A percentile compares a stretch with the other conserved stretches of the same genome.
phyloP scores from a whole-genome alignment of 257 asterid genomes.

The Plantago major region DNA sequence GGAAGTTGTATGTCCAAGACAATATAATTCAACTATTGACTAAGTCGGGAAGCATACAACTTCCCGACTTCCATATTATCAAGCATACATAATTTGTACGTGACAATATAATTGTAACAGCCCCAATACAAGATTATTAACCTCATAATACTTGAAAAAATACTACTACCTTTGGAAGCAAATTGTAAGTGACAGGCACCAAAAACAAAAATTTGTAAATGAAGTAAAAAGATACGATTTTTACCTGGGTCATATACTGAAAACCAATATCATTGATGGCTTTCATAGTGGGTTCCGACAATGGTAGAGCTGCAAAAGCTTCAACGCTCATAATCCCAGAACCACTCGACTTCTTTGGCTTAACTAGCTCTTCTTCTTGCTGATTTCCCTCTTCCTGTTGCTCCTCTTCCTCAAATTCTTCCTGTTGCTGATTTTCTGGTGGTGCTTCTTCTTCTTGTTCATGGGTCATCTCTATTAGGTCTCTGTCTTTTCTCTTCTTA shows the following conservation, averaged over 20 bases:
- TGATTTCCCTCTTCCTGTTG: slow-evolving; percentile 18
- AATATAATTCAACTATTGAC: too few species aligned
- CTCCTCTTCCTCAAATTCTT: too few species aligned
- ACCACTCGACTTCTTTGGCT: slow-evolving; percentile 35
- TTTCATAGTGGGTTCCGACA: slow-evolving; percentile 67
- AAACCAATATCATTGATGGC: slow-evolving; percentile 73
- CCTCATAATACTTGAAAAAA: too few species aligned
- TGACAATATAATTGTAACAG: too few species aligned
- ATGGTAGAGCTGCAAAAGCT: slow-evolving; percentile 41
- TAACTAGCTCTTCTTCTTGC: slow-evolving; percentile 28
- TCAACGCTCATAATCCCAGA: slow-evolving; percentile 87
- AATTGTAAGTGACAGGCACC: too few species aligned
- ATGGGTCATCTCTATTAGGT: slow-evolving; percentile 10
- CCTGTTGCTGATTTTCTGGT: neutral
- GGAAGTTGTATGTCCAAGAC: too few species aligned
- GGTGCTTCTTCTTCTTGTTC: slow-evolving; percentile 3
- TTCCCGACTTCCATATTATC: too few species aligned
- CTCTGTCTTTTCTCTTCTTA: slow-evolving; percentile 36
- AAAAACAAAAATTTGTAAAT: neutral
- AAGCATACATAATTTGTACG: too few species aligned
- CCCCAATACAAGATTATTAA: too few species aligned
- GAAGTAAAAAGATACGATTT: neutral
- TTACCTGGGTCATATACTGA: slow-evolving; percentile 88
- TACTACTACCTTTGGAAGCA: too few species aligned
- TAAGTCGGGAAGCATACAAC: too few species aligned